phyloP scores from a whole-genome alignment of 129 eudicot species.

The Artemisia tridentata region DNA sequence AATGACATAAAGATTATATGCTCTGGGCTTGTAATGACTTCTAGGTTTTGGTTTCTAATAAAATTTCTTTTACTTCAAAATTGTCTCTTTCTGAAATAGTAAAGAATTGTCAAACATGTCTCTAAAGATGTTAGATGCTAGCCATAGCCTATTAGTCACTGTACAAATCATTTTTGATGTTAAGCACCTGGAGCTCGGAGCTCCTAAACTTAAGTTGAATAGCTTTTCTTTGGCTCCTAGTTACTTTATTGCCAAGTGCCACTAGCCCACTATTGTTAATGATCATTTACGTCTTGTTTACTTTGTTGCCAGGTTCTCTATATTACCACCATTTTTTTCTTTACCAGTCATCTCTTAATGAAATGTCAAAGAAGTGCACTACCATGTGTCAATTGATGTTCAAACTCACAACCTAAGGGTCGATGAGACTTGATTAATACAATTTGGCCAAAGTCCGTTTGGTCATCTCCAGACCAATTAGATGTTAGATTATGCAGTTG shows the following conservation, averaged over 20 bases:
- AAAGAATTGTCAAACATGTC: not conserved
- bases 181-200: no score
- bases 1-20: not conserved
- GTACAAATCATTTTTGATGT: not conserved
- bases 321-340: no score
- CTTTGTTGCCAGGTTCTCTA: no score
- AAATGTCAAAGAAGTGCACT: not conserved
- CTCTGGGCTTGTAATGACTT: constrained; percentile 3
- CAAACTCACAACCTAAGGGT: constrained; percentile 2
- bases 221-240: no score
- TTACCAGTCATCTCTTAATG: no score
- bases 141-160: not conserved
- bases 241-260: no score
- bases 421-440: not conserved
- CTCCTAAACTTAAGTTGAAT: no score
- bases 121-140: not conserved
- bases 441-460: no score
- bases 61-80: not conserved
- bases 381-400: not conserved
- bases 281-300: no score
- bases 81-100: not conserved
- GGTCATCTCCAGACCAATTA: no score
- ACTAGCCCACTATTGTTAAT: no score
- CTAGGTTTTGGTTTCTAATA: not conserved
- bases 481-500: no score